A percentile compares a stretch with the other conserved stretches of the same genome.
Evolutionary conservation across 495 filamentous ascomycete species (phyloP).

Genomic region (Daldinia bambusicola): DNA sequence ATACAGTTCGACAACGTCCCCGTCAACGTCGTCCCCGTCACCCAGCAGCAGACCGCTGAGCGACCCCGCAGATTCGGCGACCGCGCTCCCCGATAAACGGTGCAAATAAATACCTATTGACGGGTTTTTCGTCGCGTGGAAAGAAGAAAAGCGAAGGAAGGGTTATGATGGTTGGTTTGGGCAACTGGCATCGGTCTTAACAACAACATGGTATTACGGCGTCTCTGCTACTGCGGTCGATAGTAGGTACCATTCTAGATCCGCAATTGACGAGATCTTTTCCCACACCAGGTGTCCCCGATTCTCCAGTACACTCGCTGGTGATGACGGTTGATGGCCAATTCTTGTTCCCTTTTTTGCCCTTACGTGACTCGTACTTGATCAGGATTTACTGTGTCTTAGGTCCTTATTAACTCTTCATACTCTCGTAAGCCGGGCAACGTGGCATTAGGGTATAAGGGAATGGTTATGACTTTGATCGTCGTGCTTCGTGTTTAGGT

Average conservation of each 20-base stretch:
- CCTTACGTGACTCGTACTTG: conserved; percentile 32
- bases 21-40: conserved; percentile 89
- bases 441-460: background rate
- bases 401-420: conserved; percentile 4
- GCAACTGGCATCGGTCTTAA: conserved; percentile 55
- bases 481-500: background rate
- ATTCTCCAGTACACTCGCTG: conserved; percentile 66
- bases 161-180: conserved; percentile 48
- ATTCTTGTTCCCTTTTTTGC: conserved; percentile 50
- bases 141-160: conserved; percentile 21
- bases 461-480: background rate
- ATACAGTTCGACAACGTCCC: conserved; percentile 93
- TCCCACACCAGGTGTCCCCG: conserved; percentile 86
- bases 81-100: conserved; percentile 58
- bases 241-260: conserved; percentile 61
- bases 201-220: conserved; percentile 53
- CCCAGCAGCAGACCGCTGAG: conserved; percentile 86
- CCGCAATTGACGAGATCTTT: conserved; percentile 66
- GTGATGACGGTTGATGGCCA: conserved; percentile 95
- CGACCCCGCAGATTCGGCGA: conserved; percentile 66
- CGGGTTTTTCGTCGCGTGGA: conserved; percentile 28
- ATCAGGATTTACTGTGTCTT: conserved; percentile 7
- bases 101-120: conserved; percentile 13
- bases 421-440: background rate
- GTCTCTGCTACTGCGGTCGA: conserved; percentile 56